Evolutionary conservation across 2,329 filamentous ascomycete species (phyloP), one percentile per base, ranked within the genome.

Genomic region (Gliomastix tumulicola): DNA sequence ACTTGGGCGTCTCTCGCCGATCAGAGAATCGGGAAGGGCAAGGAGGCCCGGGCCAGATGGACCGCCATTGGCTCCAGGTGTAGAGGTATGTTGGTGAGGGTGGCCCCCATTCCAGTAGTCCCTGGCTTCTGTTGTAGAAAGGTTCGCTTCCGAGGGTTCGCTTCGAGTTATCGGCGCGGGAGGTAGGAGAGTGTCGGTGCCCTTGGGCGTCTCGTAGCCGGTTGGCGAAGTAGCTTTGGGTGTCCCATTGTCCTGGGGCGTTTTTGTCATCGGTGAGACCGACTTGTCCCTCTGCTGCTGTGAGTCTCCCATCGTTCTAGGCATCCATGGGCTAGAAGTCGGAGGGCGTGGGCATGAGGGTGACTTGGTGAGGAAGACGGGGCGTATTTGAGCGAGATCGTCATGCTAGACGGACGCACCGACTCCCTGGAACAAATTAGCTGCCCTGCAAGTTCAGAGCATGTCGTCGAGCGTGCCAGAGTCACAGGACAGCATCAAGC

Each of bases 181-280:
- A 13, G 37, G 39, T 22, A 22, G 35, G 38, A 32, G 22, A 30
- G 35, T 21, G 39, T 47, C 28, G 39, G 37, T 30, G 12, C 31
- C 28, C 13, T 35, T 25, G 32, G 28, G 23, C 32, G 37, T 30
- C 40, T 35, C 28, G 21, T 21, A 15, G 19, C 28, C 40, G 9
- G 44, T 39, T 15, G 37, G 38, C 28, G 37, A 37, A 27, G 36
- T 22, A n/a, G 37, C 36, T 19, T 39, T 35, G 7, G 42, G 30
- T 13, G 41, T 37, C n/a, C n/a, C n/a, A n/a, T n/a, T n/a, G n/a
- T n/a, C n/a, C 18, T 37, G 35, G 19, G 38, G 39, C 18, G 34
- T 41, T 21, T 34, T 42, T n/a, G 46, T 45, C 43, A 48, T 42
- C 31, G 50, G 47, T 28, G 49, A 53, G 33, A 51, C 38, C 10